phyloP scores from a whole-genome alignment of 495 filamentous ascomycete species.

The Aspergillus olivimuriae region DNA sequence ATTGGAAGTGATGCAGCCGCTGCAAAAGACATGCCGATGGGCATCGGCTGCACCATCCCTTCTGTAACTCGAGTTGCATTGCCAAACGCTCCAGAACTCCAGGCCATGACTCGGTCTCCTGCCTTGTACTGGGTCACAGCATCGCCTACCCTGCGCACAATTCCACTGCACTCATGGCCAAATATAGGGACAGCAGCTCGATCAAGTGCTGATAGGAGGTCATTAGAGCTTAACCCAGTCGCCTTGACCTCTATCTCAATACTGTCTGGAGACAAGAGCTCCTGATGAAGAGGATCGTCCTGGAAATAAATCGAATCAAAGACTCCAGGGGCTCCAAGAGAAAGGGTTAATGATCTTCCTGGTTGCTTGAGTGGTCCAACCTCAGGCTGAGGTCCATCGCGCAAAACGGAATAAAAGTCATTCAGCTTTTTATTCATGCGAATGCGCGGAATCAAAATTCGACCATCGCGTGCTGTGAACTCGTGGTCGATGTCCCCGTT shows the following conservation, averaged over 20 bases:
- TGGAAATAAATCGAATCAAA: not conserved
- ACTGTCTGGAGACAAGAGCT: not conserved
- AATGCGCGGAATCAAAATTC: not conserved
- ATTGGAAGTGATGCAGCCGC: not conserved
- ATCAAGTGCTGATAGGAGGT: not conserved
- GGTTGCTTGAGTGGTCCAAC: not conserved
- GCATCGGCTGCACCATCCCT: not conserved
- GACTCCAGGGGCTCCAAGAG: not conserved
- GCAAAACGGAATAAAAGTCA: not conserved
- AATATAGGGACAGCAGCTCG: not conserved
- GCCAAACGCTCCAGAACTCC: not conserved
- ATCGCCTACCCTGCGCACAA: not conserved
- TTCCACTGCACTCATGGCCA: not conserved
- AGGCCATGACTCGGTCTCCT: not conserved
- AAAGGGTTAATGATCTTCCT: not conserved
- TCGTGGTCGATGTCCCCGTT: not conserved
- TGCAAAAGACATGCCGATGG: not conserved
- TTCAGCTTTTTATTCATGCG: not conserved
- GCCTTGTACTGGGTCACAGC: not conserved
- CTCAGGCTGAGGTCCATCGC: not conserved
- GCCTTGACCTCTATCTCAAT: not conserved
- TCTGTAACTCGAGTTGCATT: not conserved
- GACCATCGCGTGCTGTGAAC: not conserved
- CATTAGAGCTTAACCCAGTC: not conserved
- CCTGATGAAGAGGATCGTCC: not conserved